phyloP scores from a whole-genome alignment of 2,329 filamentous ascomycete species.

The Sclerotinia sclerotiorum region DNA sequence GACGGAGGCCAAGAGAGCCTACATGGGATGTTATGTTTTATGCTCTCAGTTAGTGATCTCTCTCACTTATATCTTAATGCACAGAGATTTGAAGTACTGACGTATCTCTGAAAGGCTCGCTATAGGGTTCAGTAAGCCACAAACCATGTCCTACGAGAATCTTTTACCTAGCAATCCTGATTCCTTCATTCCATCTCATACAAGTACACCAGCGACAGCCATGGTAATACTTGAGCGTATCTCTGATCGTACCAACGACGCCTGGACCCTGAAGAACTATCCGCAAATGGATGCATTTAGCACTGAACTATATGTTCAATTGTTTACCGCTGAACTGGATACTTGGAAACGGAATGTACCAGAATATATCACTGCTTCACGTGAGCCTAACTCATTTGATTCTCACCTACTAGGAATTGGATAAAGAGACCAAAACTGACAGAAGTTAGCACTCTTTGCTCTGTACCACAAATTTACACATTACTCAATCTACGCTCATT shows the following conservation, averaged over 20 bases:
- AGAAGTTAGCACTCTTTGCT: constrained; percentile 26
- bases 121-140: constrained; percentile 35
- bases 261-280: constrained; percentile 16
- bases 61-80: background rate
- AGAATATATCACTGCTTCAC: constrained; percentile 25
- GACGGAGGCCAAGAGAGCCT: constrained; percentile 34
- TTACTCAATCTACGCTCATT: constrained; percentile 33
- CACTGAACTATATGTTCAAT: constrained; percentile 34
- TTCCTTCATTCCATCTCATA: constrained; percentile 24
- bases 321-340: constrained; percentile 34
- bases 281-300: constrained; percentile 29
- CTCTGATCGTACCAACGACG: constrained; percentile 27
- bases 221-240: constrained; percentile 33
- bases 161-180: constrained; percentile 26
- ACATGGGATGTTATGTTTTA: constrained; percentile 40
- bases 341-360: constrained; percentile 30
- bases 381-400: constrained; percentile 23
- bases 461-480: constrained; percentile 28
- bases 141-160: constrained; percentile 33
- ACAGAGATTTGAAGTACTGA: background rate
- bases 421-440: constrained; percentile 4
- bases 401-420: background rate
- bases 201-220: constrained; percentile 2
- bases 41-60: constrained; percentile 32
- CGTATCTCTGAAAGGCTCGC: constrained; percentile 12